Conservation (phyloP, 2,329 filamentous ascomycete species). For the Fusarium kyushuense region DNA sequence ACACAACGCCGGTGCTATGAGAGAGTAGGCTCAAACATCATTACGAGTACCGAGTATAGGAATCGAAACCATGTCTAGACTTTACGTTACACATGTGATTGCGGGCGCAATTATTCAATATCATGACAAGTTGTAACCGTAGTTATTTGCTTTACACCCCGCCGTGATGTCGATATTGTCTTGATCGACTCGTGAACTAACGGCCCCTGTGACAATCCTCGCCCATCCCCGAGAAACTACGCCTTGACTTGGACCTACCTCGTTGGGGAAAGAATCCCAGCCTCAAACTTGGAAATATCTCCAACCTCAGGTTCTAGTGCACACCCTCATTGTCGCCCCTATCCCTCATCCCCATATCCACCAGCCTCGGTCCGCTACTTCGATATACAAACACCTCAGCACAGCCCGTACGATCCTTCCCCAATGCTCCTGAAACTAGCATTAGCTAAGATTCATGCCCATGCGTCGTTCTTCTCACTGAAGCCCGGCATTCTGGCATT, state of each 20-base stretch:
- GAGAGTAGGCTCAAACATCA: neutral
- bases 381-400: conserved; percentile 1
- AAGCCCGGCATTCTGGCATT: conserved; percentile 10
- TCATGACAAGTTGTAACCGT: conserved; percentile 10
- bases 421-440: conserved; percentile 28
- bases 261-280: conserved; percentile 26
- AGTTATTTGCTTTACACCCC: conserved; percentile 21
- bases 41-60: conserved; percentile 15
- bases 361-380: conserved; percentile 8
- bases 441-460: conserved; percentile 13
- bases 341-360: conserved; percentile 7
- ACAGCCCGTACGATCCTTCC: neutral
- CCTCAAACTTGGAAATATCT: conserved; percentile 21
- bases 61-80: conserved; percentile 12
- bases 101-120: conserved; percentile 8
- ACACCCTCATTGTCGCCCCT: neutral
- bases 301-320: conserved; percentile 15
- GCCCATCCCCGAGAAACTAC: neutral
- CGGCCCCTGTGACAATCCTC: neutral
- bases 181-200: neutral
- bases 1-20: conserved; percentile 2
- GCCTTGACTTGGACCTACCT: conserved; percentile 21
- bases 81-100: conserved; percentile 15
- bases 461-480: conserved; percentile 19
- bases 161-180: conserved; percentile 6